A percentile compares a stretch with the other conserved stretches of the same genome.
phyloP scores from a whole-genome alignment of 306 rosid species.

The Fagus sylvatica region DNA sequence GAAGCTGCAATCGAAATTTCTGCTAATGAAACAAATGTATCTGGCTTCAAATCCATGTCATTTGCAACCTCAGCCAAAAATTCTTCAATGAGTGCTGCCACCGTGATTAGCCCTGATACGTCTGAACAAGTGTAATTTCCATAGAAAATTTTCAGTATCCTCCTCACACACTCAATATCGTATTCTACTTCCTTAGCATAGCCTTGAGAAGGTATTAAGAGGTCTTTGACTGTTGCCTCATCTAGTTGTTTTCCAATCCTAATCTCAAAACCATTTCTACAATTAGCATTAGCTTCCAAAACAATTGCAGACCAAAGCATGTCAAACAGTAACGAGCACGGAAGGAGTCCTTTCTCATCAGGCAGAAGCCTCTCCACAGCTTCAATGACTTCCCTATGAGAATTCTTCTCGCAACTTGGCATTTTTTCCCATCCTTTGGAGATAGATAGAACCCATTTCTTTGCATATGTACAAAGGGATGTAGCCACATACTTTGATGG shows the following conservation, averaged over 20 bases:
- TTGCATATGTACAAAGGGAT: conserved; percentile 39
- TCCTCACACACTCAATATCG: conserved; percentile 39
- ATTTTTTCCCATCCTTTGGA: conserved; percentile 18
- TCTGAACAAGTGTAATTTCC: conserved; percentile 23
- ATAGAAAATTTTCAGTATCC: conserved; percentile 44
- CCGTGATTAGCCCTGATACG: conserved; percentile 26
- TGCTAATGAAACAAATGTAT: conserved; percentile 39
- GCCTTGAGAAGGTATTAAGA: conserved; percentile 35
- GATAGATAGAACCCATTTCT: conserved; percentile 37
- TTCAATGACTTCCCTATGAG: conserved; percentile 50
- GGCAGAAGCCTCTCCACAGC: conserved; percentile 57
- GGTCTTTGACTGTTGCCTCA: conserved; percentile 48
- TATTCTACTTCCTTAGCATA: conserved; percentile 35
- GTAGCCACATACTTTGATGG: conserved; percentile 33
- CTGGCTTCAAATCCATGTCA: conserved; percentile 35
- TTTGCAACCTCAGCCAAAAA: conserved; percentile 41
- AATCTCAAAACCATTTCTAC: conserved; percentile 43
- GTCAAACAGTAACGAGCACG: conserved; percentile 38
- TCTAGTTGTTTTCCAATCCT: conserved; percentile 54
- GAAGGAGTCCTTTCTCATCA: conserved; percentile 27
- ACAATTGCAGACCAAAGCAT: conserved; percentile 35
- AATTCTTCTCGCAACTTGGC: conserved; percentile 23
- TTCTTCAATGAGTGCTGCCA: conserved; percentile 52
- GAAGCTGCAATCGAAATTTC: conserved; percentile 47
- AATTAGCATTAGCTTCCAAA: conserved; percentile 36